Conservation (phyloP, 139 green algal genomes). For the Tetratostichococcus sp. region DNA sequence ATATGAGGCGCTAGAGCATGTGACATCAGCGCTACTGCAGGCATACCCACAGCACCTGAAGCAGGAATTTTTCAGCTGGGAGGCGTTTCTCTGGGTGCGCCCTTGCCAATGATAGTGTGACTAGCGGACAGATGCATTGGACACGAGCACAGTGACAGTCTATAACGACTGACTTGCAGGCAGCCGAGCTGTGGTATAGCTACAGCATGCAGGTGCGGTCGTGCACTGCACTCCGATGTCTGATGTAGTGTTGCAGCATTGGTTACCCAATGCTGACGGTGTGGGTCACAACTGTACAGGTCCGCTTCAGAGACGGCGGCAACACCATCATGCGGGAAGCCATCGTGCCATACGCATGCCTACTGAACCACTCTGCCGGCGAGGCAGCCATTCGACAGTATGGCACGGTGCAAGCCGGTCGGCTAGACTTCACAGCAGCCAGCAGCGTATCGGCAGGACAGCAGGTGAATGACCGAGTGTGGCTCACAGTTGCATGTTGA, state of each 20-base stretch:
- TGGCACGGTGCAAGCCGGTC: constrained; percentile 31
- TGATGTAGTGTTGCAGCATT: too few species aligned
- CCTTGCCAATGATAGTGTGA: too few species aligned
- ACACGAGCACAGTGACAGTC: too few species aligned
- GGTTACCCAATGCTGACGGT: too few species aligned
- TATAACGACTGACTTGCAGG: too few species aligned
- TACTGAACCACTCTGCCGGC: constrained; percentile 60
- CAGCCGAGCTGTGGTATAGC: constrained; percentile 62
- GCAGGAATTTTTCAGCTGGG: constrained; percentile 32
- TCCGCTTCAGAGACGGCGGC: constrained; percentile 4
- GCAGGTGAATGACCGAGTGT: neutral
- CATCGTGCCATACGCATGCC: constrained; percentile 46
- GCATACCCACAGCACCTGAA: constrained; percentile 49
- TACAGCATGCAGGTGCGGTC: constrained; percentile 59
- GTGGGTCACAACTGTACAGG: too few species aligned
- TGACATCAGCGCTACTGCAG: constrained; percentile 23
- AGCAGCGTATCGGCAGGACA: neutral
- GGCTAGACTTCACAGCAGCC: constrained; percentile 1
- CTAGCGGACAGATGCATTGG: too few species aligned
- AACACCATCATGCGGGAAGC: constrained; percentile 6
- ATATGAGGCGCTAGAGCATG: constrained; percentile 24
- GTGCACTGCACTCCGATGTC: too few species aligned
- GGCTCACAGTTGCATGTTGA: too few species aligned
- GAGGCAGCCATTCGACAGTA: constrained; percentile 53
- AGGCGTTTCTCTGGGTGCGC: constrained; percentile 41